Conservation (phyloP, 208 protist species). For the Leptomonas seymouri region DNA sequence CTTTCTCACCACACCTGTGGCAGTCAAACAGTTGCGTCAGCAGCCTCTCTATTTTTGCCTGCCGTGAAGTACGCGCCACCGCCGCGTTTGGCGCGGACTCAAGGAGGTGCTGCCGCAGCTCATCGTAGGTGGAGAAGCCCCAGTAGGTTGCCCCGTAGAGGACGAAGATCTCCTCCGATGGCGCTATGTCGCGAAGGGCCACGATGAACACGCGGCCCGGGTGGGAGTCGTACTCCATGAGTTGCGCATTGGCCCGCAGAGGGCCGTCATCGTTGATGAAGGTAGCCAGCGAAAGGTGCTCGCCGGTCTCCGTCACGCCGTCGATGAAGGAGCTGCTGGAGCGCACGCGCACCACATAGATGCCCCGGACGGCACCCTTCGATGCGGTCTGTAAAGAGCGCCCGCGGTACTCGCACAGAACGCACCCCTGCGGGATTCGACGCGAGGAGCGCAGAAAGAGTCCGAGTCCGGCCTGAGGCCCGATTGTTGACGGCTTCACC, state of each 20-base stretch:
- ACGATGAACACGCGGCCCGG: slow-evolving; percentile 85
- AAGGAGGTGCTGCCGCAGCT: slow-evolving; percentile 33
- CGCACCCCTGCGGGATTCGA: slow-evolving; percentile 68
- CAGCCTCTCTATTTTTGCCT: slow-evolving; percentile 1
- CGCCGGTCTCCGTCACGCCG: slow-evolving; percentile 51
- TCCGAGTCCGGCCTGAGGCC: slow-evolving; percentile 59
- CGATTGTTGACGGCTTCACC: slow-evolving; percentile 63
- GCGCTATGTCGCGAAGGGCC: slow-evolving; percentile 67
- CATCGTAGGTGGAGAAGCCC: slow-evolving; percentile 79
- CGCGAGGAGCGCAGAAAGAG: slow-evolving; percentile 78
- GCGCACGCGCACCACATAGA: slow-evolving; percentile 80
- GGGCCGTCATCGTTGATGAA: slow-evolving; percentile 91
- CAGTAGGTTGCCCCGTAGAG: slow-evolving; percentile 89
- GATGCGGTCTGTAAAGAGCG: slow-evolving; percentile 37
- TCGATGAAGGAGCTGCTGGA: slow-evolving; percentile 70
- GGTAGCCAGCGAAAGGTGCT: slow-evolving; percentile 83
- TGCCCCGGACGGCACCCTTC: slow-evolving; percentile 30
- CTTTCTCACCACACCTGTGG: slow-evolving; percentile 54
- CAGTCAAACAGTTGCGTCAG: slow-evolving; percentile 44
- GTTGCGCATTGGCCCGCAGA: slow-evolving; percentile 59
- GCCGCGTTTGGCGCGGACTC: background rate
- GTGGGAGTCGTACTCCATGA: slow-evolving; percentile 82
- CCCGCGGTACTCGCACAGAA: slow-evolving; percentile 85
- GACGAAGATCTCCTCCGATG: slow-evolving; percentile 82
- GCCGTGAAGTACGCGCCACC: slow-evolving; percentile 3